Evolutionary conservation across 495 filamentous ascomycete species (phyloP), one percentile per base, ranked within the genome.

Genomic region (Penicillium coprophilum): DNA sequence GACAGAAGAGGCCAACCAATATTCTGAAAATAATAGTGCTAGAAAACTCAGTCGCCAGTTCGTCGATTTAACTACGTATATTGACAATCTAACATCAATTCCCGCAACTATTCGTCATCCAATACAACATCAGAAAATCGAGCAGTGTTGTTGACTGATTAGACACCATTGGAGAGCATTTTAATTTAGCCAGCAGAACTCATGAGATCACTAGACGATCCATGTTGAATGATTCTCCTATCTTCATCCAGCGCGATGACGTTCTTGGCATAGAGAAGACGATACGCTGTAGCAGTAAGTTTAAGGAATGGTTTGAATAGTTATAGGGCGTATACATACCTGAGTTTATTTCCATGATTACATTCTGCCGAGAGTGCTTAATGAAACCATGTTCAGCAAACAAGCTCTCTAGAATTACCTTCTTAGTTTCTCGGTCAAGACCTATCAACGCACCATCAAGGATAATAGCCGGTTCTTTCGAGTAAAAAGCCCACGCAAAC

Each of bases 401-500:
- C 6, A 70, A 57, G 8, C 36, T 48, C 11, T 71, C 62, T 6
- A 72, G 50, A 2, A 74, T 61, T 19, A 46, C n/a, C 15, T 59
- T 66, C 10, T 67, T 64, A 17, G 80, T 80, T 50, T 78, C 72
- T 11, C 76, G 72, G 63, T 84, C 80, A 19, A 84, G 74, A 8
- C 81, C 80, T 11, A 74, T 79, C 0, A 84, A 63, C 10, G 74
- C 76, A 60, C 83, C 81, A 56, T 84, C 81, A 61, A 84, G 67
- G 12, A 84, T 54, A 1, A 80, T 62, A 34, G 82, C 72, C 39
- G 77, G 71, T 28, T 77, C 70, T 51, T 77, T 67, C 46, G 81
- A 81, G 66, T 82, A 84, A 34, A 83, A 74, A 23, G 81, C 81
- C 17, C 81, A 68, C 39, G 81, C 81, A 45, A 84, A 55, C 17